Evolutionary conservation across 2,329 filamentous ascomycete genomes (phyloP), one percentile per base, ranked within the genome.

Genomic region (Phyllosticta citriasiana): DNA sequence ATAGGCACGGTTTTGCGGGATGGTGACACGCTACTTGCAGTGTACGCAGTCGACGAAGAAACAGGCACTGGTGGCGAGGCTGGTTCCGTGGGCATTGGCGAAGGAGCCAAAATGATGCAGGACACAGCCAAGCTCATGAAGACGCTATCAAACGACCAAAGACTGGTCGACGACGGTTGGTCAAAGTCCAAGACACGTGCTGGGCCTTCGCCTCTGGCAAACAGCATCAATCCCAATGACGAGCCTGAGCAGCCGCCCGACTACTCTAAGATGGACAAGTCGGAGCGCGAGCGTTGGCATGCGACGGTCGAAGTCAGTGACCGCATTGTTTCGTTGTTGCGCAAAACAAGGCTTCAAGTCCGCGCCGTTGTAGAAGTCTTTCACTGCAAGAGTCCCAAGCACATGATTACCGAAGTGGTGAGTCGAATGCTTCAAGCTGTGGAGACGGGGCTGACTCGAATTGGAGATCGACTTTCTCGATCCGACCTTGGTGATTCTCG

Each of bases 311-410:
- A 88, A 62, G 91, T 99, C 63, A 92, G 90, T 0, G 84, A 93
- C 61, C 84, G 88, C 35, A 90, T 96, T 59, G 83, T 94, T n/a
- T 88, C 87, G 66, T 78, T 97, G 54, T 77, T 99, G 63, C 84
- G 93, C 63, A 96, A 96, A 80, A 99, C 94, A 0, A 85, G 89
- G 65, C 79, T 99, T 62, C 93, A 99, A 73, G 92, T 97, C 56
- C 86, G 91, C 62, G 89, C 97, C 55, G 91, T 96, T 57, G 88
- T 99, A 35, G 94, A 99, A 75, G 93, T 97, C 27, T 88, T 99
- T 66, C 94, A 97, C 76, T 97, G 94, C 86, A 97, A 97, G 80
- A 97, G 89, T 70, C 91, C 94, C 3, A 93, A 94, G 73, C 92
- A 97, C 73, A 82, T 97, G 78, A 91, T 99, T 65, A 96, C 91